These are phyloP conservation scores for Xylaria grammica DNA, from an alignment of 495 filamentous ascomycete species.

Conservation along the genomic window DNA sequence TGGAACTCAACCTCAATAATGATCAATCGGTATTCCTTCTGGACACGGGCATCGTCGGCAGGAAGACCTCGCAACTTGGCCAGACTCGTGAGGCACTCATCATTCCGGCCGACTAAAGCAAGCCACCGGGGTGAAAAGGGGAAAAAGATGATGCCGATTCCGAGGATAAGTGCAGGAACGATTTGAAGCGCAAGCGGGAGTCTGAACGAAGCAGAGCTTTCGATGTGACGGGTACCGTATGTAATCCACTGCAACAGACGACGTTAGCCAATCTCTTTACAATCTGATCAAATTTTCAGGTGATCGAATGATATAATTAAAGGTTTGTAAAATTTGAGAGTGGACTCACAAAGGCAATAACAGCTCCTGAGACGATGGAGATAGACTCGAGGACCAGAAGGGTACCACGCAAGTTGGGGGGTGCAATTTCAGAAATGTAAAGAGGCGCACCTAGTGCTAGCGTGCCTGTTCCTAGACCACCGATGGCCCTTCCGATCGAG, in stretches of 20 bases:
- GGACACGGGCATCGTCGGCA: constrained; percentile 47
- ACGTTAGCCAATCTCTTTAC: constrained; percentile 33
- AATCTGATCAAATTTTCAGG: constrained; percentile 54
- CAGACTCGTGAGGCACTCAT: constrained; percentile 55
- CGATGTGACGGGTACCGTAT: too few relatives aligned
- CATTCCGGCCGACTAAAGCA: constrained; percentile 52
- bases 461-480: constrained; percentile 49
- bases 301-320: constrained; percentile 47
- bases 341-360: too few relatives aligned
- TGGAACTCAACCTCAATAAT: constrained; percentile 57
- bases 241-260: too few relatives aligned
- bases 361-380: constrained; percentile 54
- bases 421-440: constrained; percentile 62
- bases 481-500: constrained; percentile 54
- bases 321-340: constrained; percentile 52
- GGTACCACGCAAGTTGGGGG: constrained; percentile 60
- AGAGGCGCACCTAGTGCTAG: constrained; percentile 46
- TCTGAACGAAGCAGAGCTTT: too few relatives aligned
- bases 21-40: constrained; percentile 58
- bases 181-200: constrained; percentile 60
- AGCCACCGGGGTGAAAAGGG: constrained; percentile 57
- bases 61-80: constrained; percentile 52
- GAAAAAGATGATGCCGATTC: constrained; percentile 47
- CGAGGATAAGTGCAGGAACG: constrained; percentile 54
- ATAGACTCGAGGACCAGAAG: constrained; percentile 59